phyloP scores from a whole-genome alignment of 768 basidiomycete genomes.

The Steccherinum ochraceum region DNA sequence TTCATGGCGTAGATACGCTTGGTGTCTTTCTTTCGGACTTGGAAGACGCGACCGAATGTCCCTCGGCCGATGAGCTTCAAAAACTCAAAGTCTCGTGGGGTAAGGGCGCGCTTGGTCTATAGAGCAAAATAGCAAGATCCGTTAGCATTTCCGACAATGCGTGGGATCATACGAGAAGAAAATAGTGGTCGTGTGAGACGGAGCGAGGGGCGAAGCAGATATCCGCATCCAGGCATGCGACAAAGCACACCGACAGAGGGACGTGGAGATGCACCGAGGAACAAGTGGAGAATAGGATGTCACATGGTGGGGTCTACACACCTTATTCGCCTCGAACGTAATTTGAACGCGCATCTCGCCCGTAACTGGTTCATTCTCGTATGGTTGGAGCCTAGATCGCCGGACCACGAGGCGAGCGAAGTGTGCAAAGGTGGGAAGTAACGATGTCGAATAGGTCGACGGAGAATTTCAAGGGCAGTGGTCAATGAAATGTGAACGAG shows the following conservation, averaged over 20 bases:
- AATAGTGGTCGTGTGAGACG: constrained; percentile 4
- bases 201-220: neutral
- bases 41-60: constrained; percentile 97
- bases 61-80: constrained; percentile 98
- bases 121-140: neutral
- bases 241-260: neutral
- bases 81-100: constrained; percentile 97
- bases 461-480: constrained; percentile 2
- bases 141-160: neutral
- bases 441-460: constrained; percentile 11
- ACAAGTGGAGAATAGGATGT: constrained; percentile 1
- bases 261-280: neutral
- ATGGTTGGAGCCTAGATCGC: constrained; percentile 54
- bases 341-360: constrained; percentile 95
- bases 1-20: constrained; percentile 99
- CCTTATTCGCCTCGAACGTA: constrained; percentile 88
- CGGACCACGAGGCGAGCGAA: constrained; percentile 5
- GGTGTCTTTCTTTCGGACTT: constrained; percentile 97
- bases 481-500: neutral
- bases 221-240: neutral
- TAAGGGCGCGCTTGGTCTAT: constrained; percentile 79
- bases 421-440: constrained; percentile 10
- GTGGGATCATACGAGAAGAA: neutral
- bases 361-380: constrained; percentile 76
- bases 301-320: constrained; percentile 30